A percentile compares a stretch with the other conserved stretches of the same genome.
Conservation (phyloP, 306 rosid species). For the Lotus japonicus region DNA sequence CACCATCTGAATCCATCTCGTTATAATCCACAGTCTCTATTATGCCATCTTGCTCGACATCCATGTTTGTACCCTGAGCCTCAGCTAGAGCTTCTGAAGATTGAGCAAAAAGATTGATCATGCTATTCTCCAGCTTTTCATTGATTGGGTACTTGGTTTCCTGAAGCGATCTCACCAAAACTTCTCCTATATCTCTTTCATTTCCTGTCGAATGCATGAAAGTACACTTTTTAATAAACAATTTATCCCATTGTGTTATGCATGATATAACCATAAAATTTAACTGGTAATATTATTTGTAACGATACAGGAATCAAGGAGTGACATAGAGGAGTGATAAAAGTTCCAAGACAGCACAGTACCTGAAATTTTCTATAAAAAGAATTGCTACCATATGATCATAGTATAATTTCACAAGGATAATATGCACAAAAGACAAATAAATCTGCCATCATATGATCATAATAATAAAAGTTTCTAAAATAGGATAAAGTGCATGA, state of each 20-base stretch:
- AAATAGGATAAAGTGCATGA: not conserved
- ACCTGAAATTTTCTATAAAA: not conserved
- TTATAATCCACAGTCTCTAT: conserved; percentile 32
- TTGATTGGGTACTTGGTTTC: conserved; percentile 66
- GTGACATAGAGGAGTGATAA: not conserved
- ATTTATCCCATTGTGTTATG: not conserved
- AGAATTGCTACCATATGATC: not conserved
- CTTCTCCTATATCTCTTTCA: conserved; percentile 69
- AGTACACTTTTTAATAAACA: conserved; percentile 8
- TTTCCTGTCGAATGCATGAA: conserved; percentile 45
- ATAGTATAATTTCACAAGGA: conserved; percentile 4
- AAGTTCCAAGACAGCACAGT: not conserved
- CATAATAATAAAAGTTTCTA: not conserved
- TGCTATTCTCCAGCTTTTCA: conserved; percentile 73
- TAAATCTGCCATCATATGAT: conserved; percentile 5
- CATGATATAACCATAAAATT: not conserved
- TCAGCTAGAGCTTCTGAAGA: conserved; percentile 31
- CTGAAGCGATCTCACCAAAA: conserved; percentile 78
- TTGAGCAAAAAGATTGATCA: conserved; percentile 47
- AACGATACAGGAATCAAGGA: not conserved
- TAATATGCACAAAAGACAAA: conserved; percentile 9
- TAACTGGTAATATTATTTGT: not conserved
- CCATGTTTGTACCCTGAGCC: conserved; percentile 22
- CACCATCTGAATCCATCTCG: conserved; percentile 31
- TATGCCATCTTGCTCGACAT: conserved; percentile 20